These are phyloP conservation scores for Plasmodium berghei DNA, from an alignment of 169 alveolate genomes.

Conservation along the genomic window DNA sequence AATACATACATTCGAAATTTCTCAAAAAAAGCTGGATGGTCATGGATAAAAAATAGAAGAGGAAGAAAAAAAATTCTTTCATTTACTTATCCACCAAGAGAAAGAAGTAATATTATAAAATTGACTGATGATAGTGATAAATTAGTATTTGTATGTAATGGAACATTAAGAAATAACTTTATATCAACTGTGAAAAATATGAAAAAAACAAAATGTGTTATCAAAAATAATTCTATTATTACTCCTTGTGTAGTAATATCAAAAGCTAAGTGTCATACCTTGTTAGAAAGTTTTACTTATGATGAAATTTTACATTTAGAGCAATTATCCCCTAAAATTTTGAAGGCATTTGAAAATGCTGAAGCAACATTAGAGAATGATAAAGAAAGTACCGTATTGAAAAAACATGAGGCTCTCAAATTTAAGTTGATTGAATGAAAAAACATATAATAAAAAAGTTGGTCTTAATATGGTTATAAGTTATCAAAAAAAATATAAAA, in stretches of 20 bases:
- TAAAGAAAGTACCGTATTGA: conserved; percentile 28
- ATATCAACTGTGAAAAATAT: conserved; percentile 51
- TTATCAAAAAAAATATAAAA: no score
- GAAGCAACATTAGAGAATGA: conserved; percentile 34
- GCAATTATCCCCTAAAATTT: conserved; percentile 33
- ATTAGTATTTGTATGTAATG: conserved; percentile 73
- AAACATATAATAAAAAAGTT: background rate
- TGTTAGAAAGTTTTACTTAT: conserved; percentile 68
- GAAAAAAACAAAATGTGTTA: conserved; percentile 76
- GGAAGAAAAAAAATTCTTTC: conserved; percentile 75
- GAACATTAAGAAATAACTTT: conserved; percentile 65
- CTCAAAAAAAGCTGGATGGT: conserved; percentile 78
- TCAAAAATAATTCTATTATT: conserved; percentile 43
- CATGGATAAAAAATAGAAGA: conserved; percentile 75
- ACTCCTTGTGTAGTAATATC: conserved; percentile 75
- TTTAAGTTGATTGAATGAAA: conserved; percentile 41
- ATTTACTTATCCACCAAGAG: conserved; percentile 69
- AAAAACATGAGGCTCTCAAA: conserved; percentile 69
- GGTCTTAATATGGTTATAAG: no score
- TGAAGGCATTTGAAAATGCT: conserved; percentile 71
- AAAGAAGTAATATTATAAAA: conserved; percentile 72
- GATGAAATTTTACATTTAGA: conserved; percentile 76
- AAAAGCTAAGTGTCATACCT: conserved; percentile 76
- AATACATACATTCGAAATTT: conserved; percentile 42
- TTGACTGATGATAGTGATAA: conserved; percentile 74